Evolutionary conservation across 164 flowering plant species (phyloP).

Genomic region (Dillenia turbinata): DNA sequence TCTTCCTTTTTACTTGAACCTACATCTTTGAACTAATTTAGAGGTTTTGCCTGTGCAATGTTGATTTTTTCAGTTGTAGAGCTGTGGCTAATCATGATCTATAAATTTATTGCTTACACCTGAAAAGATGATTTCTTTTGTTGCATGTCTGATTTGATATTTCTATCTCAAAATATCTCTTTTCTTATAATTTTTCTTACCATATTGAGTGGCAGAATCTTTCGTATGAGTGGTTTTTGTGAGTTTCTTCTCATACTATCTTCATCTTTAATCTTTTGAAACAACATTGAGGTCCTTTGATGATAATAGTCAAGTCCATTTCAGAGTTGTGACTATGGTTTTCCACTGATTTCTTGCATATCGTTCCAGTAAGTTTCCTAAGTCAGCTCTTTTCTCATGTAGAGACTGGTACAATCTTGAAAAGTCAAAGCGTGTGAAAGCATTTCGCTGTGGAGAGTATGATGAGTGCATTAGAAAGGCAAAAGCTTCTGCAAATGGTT

Average conservation of each 20-base stretch:
- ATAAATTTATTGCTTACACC: no score
- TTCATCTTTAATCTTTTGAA: background rate
- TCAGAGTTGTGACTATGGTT: background rate
- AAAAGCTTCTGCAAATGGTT: constrained; percentile 47
- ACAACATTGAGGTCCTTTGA: background rate
- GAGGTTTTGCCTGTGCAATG: no score
- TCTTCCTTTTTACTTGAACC: no score
- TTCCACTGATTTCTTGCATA: background rate
- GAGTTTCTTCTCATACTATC: background rate
- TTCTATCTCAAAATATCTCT: no score
- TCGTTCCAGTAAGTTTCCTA: background rate
- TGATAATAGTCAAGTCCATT: background rate
- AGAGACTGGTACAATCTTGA: constrained; percentile 98
- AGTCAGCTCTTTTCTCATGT: constrained; percentile 7
- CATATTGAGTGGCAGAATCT: no score
- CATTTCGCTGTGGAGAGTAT: constrained; percentile 91
- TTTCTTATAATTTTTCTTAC: no score
- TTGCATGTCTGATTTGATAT: no score
- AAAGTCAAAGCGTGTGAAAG: constrained; percentile 81
- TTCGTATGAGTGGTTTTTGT: background rate
- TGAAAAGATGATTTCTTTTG: no score
- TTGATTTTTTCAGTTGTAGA: no score
- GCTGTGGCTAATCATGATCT: no score
- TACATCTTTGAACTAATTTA: no score
- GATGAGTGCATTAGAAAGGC: constrained; percentile 82